Conservation (phyloP, 2,329 filamentous ascomycete species). For the Trichoderma polysporum region DNA sequence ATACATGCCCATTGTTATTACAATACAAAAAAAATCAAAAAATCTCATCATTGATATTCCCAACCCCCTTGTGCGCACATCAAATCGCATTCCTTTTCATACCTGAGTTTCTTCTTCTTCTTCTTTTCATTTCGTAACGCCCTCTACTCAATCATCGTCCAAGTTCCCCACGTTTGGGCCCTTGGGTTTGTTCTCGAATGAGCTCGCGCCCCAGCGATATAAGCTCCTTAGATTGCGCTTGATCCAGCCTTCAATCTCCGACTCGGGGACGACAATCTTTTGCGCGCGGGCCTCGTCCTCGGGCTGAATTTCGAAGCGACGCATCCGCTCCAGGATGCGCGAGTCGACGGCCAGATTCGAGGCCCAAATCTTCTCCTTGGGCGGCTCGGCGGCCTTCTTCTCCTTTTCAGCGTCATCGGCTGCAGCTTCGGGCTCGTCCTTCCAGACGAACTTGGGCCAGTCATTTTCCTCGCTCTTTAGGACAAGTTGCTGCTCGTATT, state of each 20-base stretch:
- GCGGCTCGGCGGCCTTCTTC: constrained; percentile 42
- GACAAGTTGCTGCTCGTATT: constrained; percentile 48
- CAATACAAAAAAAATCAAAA: background rate
- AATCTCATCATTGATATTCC: background rate
- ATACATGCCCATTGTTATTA: background rate
- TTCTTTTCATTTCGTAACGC: background rate
- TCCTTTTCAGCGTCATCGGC: constrained; percentile 43
- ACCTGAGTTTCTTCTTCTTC: background rate
- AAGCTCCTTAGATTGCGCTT: constrained; percentile 58
- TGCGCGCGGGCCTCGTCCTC: constrained; percentile 69
- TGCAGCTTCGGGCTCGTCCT: constrained; percentile 46
- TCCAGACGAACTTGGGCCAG: constrained; percentile 80
- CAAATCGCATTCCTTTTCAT: background rate
- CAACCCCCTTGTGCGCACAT: background rate
- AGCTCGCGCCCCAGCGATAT: constrained; percentile 50
- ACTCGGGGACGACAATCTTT: constrained; percentile 61
- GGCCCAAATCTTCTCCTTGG: constrained; percentile 72
- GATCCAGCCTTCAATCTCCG: constrained; percentile 68
- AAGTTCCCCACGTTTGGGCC: constrained; percentile 43
- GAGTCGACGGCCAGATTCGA: constrained; percentile 73
- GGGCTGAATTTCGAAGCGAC: constrained; percentile 66
- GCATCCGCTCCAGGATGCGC: constrained; percentile 76
- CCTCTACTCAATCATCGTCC: constrained; percentile 34
- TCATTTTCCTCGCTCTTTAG: constrained; percentile 72
- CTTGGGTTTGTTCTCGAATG: constrained; percentile 42